These are phyloP conservation scores for Solanum lignicaule DNA, from an alignment of 257 asterid species.

Conservation along the genomic window DNA sequence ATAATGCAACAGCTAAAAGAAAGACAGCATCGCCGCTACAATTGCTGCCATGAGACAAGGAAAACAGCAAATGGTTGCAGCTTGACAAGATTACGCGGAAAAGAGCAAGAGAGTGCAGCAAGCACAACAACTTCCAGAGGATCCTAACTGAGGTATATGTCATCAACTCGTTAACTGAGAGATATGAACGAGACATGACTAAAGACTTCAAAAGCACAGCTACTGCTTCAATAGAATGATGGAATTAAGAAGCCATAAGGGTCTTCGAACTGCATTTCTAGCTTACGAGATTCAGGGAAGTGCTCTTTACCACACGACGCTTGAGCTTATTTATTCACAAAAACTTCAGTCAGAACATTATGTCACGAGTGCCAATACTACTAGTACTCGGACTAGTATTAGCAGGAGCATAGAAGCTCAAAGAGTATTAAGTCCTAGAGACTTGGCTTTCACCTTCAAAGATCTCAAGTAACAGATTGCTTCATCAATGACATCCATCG, in stretches of 20 bases:
- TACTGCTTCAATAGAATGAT: not conserved
- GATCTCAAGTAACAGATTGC: slow-evolving; percentile 64
- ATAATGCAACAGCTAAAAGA: not conserved
- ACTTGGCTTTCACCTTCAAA: slow-evolving; percentile 59
- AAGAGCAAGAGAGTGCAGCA: not conserved
- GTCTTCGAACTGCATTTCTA: not conserved
- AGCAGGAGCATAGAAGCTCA: slow-evolving; percentile 13
- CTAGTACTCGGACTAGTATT: not conserved
- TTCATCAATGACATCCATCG: slow-evolving; percentile 54
- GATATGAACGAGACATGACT: not conserved
- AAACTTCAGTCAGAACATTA: not conserved
- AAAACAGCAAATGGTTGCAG: not conserved
- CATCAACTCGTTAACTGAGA: slow-evolving; percentile 3
- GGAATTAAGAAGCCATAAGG: not conserved
- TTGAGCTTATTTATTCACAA: slow-evolving; percentile 1
- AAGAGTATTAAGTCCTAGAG: slow-evolving; percentile 44
- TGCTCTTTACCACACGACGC: not conserved
- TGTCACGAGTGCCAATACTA: not conserved
- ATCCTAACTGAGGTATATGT: slow-evolving; percentile 9
- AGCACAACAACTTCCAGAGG: not conserved
- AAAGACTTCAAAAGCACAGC: not conserved
- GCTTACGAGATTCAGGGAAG: not conserved
- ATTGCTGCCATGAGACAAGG: not conserved
- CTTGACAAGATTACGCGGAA: not conserved
- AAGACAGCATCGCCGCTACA: not conserved